Percentiles rank a stretch among this genome's conserved stretches.
Conservation (phyloP, 2,329 filamentous ascomycete genomes). For the Thyridium curvatum region DNA sequence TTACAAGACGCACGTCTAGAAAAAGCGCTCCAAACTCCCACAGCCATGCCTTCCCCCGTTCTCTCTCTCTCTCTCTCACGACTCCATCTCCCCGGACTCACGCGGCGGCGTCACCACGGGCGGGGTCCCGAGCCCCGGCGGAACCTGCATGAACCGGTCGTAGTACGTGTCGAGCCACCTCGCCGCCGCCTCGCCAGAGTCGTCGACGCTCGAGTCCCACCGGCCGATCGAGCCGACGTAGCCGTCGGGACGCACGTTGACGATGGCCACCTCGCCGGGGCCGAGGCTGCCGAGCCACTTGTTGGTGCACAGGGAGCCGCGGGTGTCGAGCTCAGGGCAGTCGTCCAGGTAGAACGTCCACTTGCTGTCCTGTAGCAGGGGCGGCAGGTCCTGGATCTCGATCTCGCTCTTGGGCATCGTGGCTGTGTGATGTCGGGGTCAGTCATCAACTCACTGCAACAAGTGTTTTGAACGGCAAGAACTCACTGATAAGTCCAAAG, state of each 20-base stretch:
- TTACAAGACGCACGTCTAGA: too few species aligned
- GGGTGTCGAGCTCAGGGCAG: constrained; percentile 47
- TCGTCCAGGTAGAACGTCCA: constrained; percentile 72
- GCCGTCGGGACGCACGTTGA: constrained; percentile 67
- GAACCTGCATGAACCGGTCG: constrained; percentile 46
- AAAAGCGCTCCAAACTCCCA: too few species aligned
- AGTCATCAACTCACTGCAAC: too few species aligned
- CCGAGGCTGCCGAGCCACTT: constrained; percentile 62
- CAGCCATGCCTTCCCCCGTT: too few species aligned
- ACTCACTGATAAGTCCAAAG: constrained; percentile 59
- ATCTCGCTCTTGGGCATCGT: constrained; percentile 55
- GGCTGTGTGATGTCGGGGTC: too few species aligned
- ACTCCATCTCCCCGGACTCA: too few species aligned
- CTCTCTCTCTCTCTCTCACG: too few species aligned
- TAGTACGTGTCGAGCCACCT: constrained; percentile 50
- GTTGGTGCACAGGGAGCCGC: constrained; percentile 49
- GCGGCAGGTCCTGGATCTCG: constrained; percentile 60
- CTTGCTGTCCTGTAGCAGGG: constrained; percentile 53
- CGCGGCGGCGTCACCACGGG: constrained; percentile 6
- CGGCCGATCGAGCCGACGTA: constrained; percentile 62
- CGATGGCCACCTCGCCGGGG: constrained; percentile 52
- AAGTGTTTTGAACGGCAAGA: neutral
- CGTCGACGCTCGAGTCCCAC: constrained; percentile 45
- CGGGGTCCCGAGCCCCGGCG: constrained; percentile 13
- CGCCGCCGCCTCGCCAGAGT: constrained; percentile 44